A percentile compares a stretch with the other conserved stretches of the same genome.
phyloP scores from a whole-genome alignment of 257 asterid genomes.

The Solanum etuberosum region DNA sequence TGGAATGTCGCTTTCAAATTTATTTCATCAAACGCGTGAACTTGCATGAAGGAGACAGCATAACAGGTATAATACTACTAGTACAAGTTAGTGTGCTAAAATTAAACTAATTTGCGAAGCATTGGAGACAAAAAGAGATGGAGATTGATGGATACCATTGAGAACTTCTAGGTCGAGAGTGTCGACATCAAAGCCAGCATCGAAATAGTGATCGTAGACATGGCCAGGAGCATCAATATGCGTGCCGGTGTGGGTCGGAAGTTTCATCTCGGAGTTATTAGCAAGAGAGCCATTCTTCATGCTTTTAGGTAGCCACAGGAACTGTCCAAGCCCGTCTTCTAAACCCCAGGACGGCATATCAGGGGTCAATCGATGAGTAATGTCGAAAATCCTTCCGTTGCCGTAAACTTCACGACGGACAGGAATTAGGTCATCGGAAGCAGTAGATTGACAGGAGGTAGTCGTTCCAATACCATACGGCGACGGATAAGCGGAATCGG shows the following conservation, averaged over 20 bases:
- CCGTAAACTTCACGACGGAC: constrained; percentile 78
- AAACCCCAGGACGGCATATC: constrained; percentile 77
- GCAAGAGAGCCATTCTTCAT: constrained; percentile 84
- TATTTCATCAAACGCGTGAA: not conserved
- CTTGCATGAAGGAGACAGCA: not conserved
- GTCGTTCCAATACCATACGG: constrained; percentile 1
- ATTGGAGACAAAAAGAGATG: not conserved
- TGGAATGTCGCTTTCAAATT: not conserved
- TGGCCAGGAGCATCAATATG: constrained; percentile 97
- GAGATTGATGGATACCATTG: constrained; percentile 39
- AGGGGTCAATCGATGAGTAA: constrained; percentile 53
- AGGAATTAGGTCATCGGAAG: constrained; percentile 30
- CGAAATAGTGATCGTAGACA: constrained; percentile 68
- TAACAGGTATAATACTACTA: not conserved
- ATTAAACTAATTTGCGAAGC: not conserved
- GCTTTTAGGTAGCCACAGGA: constrained; percentile 58
- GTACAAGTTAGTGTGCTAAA: not conserved
- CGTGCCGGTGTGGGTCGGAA: constrained; percentile 84
- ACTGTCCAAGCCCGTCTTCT: constrained; percentile 62
- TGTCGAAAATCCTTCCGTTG: constrained; percentile 74
- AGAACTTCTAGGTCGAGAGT: constrained; percentile 89
- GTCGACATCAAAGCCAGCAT: constrained; percentile 91
- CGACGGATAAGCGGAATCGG: constrained; percentile 13
- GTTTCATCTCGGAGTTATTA: constrained; percentile 81
- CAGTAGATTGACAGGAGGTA: constrained; percentile 1